These are phyloP conservation scores for Tricholoma terreum DNA, from an alignment of 768 basidiomycete species.

Conservation along the genomic window DNA sequence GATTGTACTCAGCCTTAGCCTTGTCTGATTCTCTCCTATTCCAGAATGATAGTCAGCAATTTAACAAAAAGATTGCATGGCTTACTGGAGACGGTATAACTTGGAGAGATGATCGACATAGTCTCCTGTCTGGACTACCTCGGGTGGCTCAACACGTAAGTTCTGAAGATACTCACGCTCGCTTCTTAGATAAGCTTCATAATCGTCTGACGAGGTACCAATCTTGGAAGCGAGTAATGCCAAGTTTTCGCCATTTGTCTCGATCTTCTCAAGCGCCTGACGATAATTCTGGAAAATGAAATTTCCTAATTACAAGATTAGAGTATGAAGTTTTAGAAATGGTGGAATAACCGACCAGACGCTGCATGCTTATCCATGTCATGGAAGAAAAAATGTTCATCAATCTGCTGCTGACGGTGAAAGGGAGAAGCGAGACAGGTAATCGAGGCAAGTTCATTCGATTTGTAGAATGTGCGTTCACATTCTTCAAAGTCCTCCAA, in stretches of 20 bases:
- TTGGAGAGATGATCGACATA: slow-evolving; percentile 30
- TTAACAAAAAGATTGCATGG: neutral
- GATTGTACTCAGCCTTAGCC: neutral
- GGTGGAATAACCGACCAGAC: neutral
- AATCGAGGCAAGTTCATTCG: slow-evolving; percentile 22
- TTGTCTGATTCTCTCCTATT: neutral
- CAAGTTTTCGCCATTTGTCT: slow-evolving; percentile 5
- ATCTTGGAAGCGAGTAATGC: slow-evolving; percentile 11
- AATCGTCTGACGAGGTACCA: slow-evolving; percentile 10
- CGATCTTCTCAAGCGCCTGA: slow-evolving; percentile 28
- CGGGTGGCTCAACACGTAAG: slow-evolving; percentile 22
- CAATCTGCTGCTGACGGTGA: no score
- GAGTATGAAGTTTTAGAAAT: neutral
- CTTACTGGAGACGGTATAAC: slow-evolving; percentile 11
- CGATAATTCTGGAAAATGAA: no score
- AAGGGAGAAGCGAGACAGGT: slow-evolving; percentile 17
- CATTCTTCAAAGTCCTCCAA: no score
- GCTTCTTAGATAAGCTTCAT: slow-evolving; percentile 20
- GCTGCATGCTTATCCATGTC: slow-evolving; percentile 31
- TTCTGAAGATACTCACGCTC: slow-evolving; percentile 23
- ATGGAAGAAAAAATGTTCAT: slow-evolving; percentile 31
- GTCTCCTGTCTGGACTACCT: slow-evolving; percentile 25
- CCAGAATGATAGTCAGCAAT: neutral
- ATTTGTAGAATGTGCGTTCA: slow-evolving; percentile 24
- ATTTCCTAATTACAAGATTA: slow-evolving; percentile 18